Evolutionary conservation across 2,329 filamentous ascomycete species (phyloP).

Genomic region (Penicillium polonicum): DNA sequence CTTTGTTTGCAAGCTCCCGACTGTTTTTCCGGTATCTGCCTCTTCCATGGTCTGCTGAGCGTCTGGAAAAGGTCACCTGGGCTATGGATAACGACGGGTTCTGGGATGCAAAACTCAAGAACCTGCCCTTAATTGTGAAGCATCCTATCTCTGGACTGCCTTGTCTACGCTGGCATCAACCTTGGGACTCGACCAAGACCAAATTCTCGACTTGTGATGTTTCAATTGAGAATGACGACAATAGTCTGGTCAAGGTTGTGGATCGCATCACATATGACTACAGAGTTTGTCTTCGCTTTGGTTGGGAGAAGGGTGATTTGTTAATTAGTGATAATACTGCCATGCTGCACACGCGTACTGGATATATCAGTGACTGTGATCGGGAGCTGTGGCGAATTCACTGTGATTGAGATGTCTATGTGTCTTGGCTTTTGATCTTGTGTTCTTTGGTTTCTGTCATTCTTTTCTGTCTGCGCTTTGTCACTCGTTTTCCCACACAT

Average conservation of each 20-base stretch:
- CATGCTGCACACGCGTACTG: slow-evolving; percentile 30
- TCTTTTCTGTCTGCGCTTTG: neutral
- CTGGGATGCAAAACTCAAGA: slow-evolving; percentile 43
- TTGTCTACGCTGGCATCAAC: slow-evolving; percentile 57
- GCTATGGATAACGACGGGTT: slow-evolving; percentile 52
- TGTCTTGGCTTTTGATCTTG: neutral
- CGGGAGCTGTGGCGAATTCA: slow-evolving; percentile 31
- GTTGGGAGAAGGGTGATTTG: slow-evolving; percentile 57
- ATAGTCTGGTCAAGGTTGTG: slow-evolving; percentile 40
- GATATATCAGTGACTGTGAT: slow-evolving; percentile 26
- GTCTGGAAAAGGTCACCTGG: slow-evolving; percentile 39
- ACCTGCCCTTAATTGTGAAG: slow-evolving; percentile 46
- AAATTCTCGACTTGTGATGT: slow-evolving; percentile 50
- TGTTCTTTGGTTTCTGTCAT: neutral
- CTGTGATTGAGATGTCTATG: slow-evolving; percentile 18
- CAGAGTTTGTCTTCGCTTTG: slow-evolving; percentile 51
- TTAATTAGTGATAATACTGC: slow-evolving; percentile 53
- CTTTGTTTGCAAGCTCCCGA: slow-evolving; percentile 54
- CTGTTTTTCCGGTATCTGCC: slow-evolving; percentile 50
- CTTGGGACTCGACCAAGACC: slow-evolving; percentile 55
- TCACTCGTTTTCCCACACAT: neutral
- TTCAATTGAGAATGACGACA: slow-evolving; percentile 45
- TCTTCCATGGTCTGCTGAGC: slow-evolving; percentile 33
- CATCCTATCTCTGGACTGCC: slow-evolving; percentile 50
- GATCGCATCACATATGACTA: slow-evolving; percentile 51